These are phyloP conservation scores for Backusella luteola DNA, from an alignment of 192 early-diverging fungal genomes.

Conservation along the genomic window DNA sequence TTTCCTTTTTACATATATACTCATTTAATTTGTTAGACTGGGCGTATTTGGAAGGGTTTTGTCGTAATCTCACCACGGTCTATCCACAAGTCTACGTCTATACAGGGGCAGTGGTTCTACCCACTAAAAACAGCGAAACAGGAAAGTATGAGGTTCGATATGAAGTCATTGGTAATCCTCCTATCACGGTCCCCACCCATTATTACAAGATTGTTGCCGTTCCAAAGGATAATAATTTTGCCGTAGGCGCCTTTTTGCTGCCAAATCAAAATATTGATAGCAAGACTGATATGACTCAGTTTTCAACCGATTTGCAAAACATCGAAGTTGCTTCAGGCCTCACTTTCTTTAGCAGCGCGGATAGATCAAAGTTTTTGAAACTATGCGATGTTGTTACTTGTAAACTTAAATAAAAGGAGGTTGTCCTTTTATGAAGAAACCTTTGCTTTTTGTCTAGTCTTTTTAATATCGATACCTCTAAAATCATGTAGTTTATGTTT, in stretches of 20 bases:
- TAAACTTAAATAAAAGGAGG: not conserved
- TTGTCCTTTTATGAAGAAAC: not conserved
- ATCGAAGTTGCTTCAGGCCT: constrained; percentile 66
- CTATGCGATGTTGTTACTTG: constrained; percentile 11
- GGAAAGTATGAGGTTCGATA: constrained; percentile 14
- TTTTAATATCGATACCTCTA: no score
- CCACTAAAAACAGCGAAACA: constrained; percentile 19
- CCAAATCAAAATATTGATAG: constrained; percentile 73
- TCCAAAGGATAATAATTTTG: constrained; percentile 35
- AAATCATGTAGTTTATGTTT: no score
- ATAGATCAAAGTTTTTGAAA: constrained; percentile 2
- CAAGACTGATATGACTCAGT: constrained; percentile 58
- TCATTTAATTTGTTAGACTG: constrained; percentile 34
- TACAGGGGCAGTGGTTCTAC: constrained; percentile 55
- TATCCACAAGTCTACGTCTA: constrained; percentile 55
- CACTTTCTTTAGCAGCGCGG: constrained; percentile 48
- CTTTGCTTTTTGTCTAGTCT: not conserved
- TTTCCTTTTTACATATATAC: not conserved
- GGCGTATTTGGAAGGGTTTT: constrained; percentile 53
- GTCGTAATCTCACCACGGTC: constrained; percentile 34
- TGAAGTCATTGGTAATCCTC: constrained; percentile 28
- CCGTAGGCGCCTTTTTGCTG: constrained; percentile 72
- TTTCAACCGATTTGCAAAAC: constrained; percentile 66
- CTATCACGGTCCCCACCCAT: constrained; percentile 60
- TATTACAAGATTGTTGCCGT: constrained; percentile 48